Conservation (phyloP, 441 rosid species). For the Hura crepitans region DNA sequence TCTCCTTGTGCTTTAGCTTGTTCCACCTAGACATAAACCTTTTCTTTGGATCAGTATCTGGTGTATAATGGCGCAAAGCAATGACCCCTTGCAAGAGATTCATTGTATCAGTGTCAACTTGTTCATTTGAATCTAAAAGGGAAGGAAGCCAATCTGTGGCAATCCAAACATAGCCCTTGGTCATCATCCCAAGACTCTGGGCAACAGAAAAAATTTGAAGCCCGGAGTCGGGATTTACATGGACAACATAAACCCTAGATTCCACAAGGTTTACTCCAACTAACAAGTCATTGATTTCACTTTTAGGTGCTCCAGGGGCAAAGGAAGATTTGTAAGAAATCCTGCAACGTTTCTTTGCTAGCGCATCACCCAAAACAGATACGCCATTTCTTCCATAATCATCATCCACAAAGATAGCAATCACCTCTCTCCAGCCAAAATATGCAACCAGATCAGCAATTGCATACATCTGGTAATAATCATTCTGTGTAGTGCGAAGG, state of each 20-base stretch:
- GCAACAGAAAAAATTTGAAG: slow-evolving; percentile 60
- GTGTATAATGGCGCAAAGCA: slow-evolving; percentile 73
- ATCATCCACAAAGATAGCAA: slow-evolving; percentile 79
- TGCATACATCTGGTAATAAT: slow-evolving; percentile 80
- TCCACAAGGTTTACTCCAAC: slow-evolving; percentile 59
- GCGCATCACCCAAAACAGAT: slow-evolving; percentile 68
- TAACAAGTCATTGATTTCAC: slow-evolving; percentile 49
- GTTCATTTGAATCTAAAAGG: slow-evolving; percentile 53
- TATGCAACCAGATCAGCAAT: slow-evolving; percentile 60
- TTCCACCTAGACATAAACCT: slow-evolving; percentile 53
- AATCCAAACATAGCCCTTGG: slow-evolving; percentile 80
- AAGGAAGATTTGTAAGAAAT: slow-evolving; percentile 75
- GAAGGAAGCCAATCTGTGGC: slow-evolving; percentile 94
- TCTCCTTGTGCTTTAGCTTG: slow-evolving; percentile 37
- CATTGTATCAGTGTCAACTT: slow-evolving; percentile 39
- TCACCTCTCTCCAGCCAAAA: slow-evolving; percentile 70
- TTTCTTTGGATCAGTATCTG: slow-evolving; percentile 52
- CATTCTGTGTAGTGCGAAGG: slow-evolving; percentile 69
- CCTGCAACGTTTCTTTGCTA: slow-evolving; percentile 62
- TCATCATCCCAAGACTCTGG: slow-evolving; percentile 64
- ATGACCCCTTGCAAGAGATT: slow-evolving; percentile 83
- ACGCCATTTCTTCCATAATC: slow-evolving; percentile 85
- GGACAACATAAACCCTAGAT: slow-evolving; percentile 82
- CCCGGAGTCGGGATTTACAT: slow-evolving; percentile 86
- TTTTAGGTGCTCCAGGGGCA: slow-evolving; percentile 46